phyloP scores from a whole-genome alignment of 345 rosid species.

The Citrus australasica region DNA sequence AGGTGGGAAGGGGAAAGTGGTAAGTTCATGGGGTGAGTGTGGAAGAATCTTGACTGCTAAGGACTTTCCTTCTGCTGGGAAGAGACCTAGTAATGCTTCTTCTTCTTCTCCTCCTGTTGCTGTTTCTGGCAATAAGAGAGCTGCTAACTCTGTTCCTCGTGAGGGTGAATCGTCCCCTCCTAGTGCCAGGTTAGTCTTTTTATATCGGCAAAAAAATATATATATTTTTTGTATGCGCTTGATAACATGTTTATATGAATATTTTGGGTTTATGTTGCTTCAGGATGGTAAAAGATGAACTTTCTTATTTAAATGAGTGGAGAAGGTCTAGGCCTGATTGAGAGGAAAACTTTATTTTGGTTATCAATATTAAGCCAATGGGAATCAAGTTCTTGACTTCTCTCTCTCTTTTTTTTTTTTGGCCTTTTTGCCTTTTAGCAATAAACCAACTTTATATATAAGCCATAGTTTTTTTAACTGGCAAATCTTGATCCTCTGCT shows the following conservation, averaged over 20 bases:
- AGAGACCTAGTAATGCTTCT: slow-evolving; percentile 14
- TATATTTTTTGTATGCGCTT: not conserved
- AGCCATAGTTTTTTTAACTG: not conserved
- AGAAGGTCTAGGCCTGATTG: not conserved
- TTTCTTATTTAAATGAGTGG: not conserved
- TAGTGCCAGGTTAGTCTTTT: slow-evolving; percentile 42
- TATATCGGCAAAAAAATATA: not conserved
- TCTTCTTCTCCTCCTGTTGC: slow-evolving; percentile 23
- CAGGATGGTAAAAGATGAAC: not conserved
- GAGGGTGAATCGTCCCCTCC: slow-evolving; percentile 70
- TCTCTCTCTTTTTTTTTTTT: not conserved
- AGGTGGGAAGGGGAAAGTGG: slow-evolving; percentile 34
- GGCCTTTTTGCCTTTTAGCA: not conserved
- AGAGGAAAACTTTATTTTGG: not conserved
- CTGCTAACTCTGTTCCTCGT: slow-evolving; percentile 63
- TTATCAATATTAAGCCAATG: not conserved
- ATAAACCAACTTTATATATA: not conserved
- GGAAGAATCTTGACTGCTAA: slow-evolving; percentile 77
- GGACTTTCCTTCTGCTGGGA: slow-evolving; percentile 58
- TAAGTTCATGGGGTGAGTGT: slow-evolving; percentile 62
- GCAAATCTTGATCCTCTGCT: not conserved
- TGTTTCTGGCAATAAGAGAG: slow-evolving; percentile 61
- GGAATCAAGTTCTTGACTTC: not conserved
- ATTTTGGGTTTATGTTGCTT: too few relatives aligned
- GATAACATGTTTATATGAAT: not conserved